Conservation (phyloP, 805 yeast genomes). For the Zygoascus flipseniorum region DNA sequence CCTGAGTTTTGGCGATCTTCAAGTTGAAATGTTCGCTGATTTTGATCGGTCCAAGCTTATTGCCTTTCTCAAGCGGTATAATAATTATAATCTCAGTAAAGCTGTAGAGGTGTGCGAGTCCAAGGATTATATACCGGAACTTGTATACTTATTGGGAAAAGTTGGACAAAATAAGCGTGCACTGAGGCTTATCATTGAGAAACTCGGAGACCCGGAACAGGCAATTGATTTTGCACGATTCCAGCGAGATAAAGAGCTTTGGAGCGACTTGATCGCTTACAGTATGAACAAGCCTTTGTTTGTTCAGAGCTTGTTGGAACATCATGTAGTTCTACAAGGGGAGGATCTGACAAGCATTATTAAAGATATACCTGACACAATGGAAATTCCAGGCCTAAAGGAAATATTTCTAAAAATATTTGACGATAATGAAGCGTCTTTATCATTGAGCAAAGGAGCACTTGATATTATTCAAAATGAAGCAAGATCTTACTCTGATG, state of each 20-base stretch:
- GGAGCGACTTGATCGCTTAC: conserved; percentile 67
- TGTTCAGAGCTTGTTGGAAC: conserved; percentile 61
- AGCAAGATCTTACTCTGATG: conserved; percentile 32
- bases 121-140: conserved; percentile 50
- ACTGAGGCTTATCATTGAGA: conserved; percentile 62
- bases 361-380: conserved; percentile 50
- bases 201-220: conserved; percentile 65
- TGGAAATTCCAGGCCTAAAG: conserved; percentile 58
- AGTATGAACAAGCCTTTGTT: conserved; percentile 69
- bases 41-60: conserved; percentile 49
- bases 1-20: conserved; percentile 54
- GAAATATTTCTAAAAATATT: conserved; percentile 53
- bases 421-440: conserved; percentile 47
- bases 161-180: conserved; percentile 78
- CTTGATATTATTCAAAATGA: conserved; percentile 47
- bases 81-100: conserved; percentile 51
- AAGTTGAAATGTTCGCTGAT: conserved; percentile 56
- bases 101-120: conserved; percentile 63
- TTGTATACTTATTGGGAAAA: conserved; percentile 72
- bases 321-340: conserved; percentile 29
- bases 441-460: conserved; percentile 45
- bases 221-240: conserved; percentile 74
- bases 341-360: conserved; percentile 66
- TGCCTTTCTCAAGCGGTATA: conserved; percentile 48
- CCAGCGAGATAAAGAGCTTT: conserved; percentile 63